Base-by-base conservation (phyloP, 805 yeast species). In the Yarrowia sp. region DNA sequence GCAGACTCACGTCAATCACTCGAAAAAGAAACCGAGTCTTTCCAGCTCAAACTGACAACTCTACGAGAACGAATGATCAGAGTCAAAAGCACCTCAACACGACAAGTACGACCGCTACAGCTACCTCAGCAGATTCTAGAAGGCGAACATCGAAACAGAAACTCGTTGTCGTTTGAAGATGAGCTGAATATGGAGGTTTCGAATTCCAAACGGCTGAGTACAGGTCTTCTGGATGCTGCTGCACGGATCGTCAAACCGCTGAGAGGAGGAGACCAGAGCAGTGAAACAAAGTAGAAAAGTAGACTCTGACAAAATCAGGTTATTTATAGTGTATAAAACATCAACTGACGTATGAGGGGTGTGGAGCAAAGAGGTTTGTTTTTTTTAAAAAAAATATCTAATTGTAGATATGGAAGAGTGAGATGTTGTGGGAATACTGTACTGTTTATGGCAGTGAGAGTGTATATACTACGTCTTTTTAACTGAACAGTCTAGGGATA, bases 41-140 rank as follows among this genome's bases (percentile, higher is more conserved):
- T 54, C 46, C 61, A 54, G 46, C 46, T 32, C 12, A 54, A 54
- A 24, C 35, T 54, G 9, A 54, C 61, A 3, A 54, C 46, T 2
- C 14, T 54, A 7, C 19, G 61, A 0, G 61, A 54, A 22, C 44
- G 61, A 5, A 54, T 54, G 61, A 46, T 54, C 4, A 35, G 61
- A 4, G 61, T 54, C 35, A 54, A 54, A 21, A 35, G 44, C 43
- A 51, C 59, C 3, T 51, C 59, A 16, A 51, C 36, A 10, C 2
- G 61, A 17, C 61, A 54, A 24, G 44, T 54, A 14, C 33, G 61
- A 12, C 61, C 61, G 2, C 26, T 54, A 4, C 61, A 54, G 14
- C 61, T 54, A 16, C 61, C 61, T 1, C 61, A 54, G 14, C 61
- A 54, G 61, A 46, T 54, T 14, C 61, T 51, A 21, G 59, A 36